Evolutionary conservation across 768 basidiomycete genomes (phyloP), one percentile per base, ranked within the genome.

Genomic region (Lanmaoa rubissima): DNA sequence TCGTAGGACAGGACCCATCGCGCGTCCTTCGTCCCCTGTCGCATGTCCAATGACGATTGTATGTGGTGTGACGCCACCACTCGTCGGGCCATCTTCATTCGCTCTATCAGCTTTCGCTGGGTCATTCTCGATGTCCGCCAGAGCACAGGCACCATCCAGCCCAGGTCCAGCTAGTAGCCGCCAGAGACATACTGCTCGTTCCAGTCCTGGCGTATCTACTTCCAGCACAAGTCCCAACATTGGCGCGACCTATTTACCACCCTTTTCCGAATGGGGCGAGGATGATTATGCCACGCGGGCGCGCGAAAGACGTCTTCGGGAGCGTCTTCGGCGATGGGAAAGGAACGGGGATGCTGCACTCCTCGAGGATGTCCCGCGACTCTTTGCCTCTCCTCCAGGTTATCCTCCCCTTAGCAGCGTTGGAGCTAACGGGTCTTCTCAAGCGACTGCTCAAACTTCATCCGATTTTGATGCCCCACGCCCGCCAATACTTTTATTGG

Each of bases 31-130:
- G 6, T 82, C 84, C n/a, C 80, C 84, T 1, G 80, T 85, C 13
- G 61, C 72, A 36, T 84, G 84, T 65, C 91, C 93, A 3, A 90
- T 87, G 63, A 83, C 87, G 9, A 92, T 97, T 46, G 78, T 97
- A 17, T 90, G 96, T 64, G 92, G 93, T n/a, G 84, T 92, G 65
- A 86, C 88, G 1, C 92, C 94, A 28, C 75, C 90, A 4, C 73
- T 93, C n/a, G 74, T 83, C 14, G 79, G 82, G n/a, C 75, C 82
- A 11, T 61, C 67, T 63, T 47, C 72, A 64, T 12, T 58, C 52
- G 14, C 53, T 26, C 49, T 60, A 2, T 35, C 61, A 36, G 31
- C 63, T 53, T 58, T 43, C 32, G 5, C 54, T 5, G 61, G 54
- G 14, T 19, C 61, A 3, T 68, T 66, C 42, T 44, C 56, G 1